Base-by-base conservation (phyloP, 2,329 filamentous ascomycete genomes). In the Hyphodiscus sp. region DNA sequence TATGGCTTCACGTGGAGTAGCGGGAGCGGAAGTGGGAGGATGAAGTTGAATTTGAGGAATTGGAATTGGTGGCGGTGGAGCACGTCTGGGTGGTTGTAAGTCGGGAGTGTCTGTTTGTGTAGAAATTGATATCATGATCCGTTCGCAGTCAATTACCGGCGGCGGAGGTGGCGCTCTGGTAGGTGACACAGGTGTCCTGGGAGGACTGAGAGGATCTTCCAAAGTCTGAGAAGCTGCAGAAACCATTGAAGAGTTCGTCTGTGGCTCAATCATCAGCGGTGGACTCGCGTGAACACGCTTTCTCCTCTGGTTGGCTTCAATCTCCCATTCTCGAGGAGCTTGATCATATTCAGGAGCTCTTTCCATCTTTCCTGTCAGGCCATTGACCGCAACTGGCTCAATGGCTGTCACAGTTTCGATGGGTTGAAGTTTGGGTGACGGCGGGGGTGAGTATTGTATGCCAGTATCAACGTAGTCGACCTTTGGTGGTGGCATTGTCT, bases 11-110 rank as follows among this genome's bases (percentile, higher is more conserved):
- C 80, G 81, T 1, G 90, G 90, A 1, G 90, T 91, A 4, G 85
- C 76, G n/a, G 92, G 91, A 47, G 87, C 82, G 52, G 90, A 95
- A 2, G 79, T 83, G 0, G 94, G 92, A 30, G 94, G 94, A 62
- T 95, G 88, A 49, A 99, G 89, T 52, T 89, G 87, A 66, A 99
- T 99, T 60, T 85, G 90, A 0, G 63, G 85, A 88, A 96, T 87
- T 4, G 76, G 65, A 55, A 82, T 70, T 60, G 74, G 72, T 53
- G 71, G 70, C 10, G 69, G 65, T 45, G 62, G 55, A 15, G 61
- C 52, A 51, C 61, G 57, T 53, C 46, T 63, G 41, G 61, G 58
- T 41, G 63, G 59, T 48, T 56, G 56, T 19, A 50, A 44, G 45
- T 54, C 52, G 16, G 57, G 46, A 50, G 44, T 18, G 47, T 78